Evolutionary conservation across 257 asterid species (phyloP).

Genomic region (Agastache rugosa): DNA sequence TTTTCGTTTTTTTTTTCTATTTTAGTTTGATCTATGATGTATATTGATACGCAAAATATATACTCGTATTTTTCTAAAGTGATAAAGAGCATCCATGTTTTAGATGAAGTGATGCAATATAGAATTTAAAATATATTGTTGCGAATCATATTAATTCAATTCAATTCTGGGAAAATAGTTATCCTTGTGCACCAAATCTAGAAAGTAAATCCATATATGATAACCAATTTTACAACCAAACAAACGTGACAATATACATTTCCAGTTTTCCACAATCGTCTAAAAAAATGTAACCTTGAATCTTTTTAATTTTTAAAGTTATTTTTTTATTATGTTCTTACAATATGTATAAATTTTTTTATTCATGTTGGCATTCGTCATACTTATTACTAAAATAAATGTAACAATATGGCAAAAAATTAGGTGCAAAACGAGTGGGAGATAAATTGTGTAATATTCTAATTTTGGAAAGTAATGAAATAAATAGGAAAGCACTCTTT

Average conservation of each 20-base stretch:
- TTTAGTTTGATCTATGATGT: no score
- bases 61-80: no score
- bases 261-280: background rate
- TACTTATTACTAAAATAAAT: background rate
- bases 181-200: no score
- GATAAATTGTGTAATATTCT: slow-evolving; percentile 8
- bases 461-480: slow-evolving; percentile 35
- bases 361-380: background rate
- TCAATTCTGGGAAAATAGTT: no score
- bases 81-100: no score
- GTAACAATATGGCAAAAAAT: background rate
- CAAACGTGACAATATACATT: no score
- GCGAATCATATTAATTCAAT: no score
- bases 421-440: background rate
- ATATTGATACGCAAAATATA: background rate
- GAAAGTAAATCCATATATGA: no score
- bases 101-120: background rate
- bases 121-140: background rate
- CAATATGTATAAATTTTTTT: no score
- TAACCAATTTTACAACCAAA: no score
- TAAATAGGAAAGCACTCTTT: slow-evolving; percentile 19
- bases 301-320: no score
- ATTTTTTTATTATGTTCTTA: no score
- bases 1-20: background rate
- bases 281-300: background rate